phyloP scores from a whole-genome alignment of 192 early-diverging fungal species.

The Jimgerdemannia lactiflua region DNA sequence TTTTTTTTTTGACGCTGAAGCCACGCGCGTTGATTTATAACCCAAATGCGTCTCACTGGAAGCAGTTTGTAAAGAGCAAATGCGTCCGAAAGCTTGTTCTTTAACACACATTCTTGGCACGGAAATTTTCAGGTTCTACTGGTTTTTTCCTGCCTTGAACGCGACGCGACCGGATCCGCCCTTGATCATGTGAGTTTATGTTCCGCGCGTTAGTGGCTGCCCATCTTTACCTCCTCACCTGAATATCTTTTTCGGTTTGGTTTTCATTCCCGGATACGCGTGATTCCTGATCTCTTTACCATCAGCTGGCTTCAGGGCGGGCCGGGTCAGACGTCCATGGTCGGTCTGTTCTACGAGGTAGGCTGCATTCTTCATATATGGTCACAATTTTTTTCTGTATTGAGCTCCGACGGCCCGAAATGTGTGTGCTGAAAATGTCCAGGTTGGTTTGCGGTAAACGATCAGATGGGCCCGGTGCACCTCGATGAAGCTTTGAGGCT shows the following conservation, averaged over 20 bases:
- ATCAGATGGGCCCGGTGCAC: conserved; percentile 72
- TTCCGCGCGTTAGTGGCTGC: too few relatives aligned
- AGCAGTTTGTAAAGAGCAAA: background rate
- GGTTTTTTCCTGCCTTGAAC: conserved; percentile 76
- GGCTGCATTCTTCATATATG: background rate
- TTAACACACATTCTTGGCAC: background rate
- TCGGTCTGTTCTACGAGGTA: conserved; percentile 59
- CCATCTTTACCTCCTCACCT: too few relatives aligned
- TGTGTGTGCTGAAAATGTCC: background rate
- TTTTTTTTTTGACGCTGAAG: conserved; percentile 10
- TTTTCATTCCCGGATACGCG: too few relatives aligned
- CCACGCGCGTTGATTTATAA: conserved; percentile 7
- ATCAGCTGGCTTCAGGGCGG: conserved; percentile 79
- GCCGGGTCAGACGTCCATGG: conserved; percentile 78
- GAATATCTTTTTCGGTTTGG: too few relatives aligned
- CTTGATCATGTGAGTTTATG: conserved; percentile 50
- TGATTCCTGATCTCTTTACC: background rate
- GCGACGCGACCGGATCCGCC: conserved; percentile 59
- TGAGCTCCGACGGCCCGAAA: background rate
- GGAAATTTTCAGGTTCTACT: conserved; percentile 52
- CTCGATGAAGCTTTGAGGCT: conserved; percentile 57
- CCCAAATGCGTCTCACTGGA: background rate
- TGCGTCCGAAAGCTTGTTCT: too few relatives aligned
- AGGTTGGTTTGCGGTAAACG: background rate
- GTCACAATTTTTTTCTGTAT: background rate